Base-by-base conservation (phyloP, 108 stramenopile genomes). In the Cyclotella baltica region DNA sequence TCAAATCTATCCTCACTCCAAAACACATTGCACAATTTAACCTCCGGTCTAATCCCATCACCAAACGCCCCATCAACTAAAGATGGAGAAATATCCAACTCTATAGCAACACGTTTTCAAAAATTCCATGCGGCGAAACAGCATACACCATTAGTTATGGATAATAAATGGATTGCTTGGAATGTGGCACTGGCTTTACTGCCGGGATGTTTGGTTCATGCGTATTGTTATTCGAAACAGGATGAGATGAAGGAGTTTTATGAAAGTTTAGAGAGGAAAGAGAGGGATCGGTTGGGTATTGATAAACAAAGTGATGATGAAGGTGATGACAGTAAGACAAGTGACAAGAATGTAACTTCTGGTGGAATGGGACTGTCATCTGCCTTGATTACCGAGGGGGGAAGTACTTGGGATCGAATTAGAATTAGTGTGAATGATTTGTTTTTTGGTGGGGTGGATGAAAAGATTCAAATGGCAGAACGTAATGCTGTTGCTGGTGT, bases 171-270 rank as follows among this genome's bases (percentile, higher is more conserved):
- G 80, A 40, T 81, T 47, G 73, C 63, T 51, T 69, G 67, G 61
- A 81, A 81, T 70, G 48, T 81, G 50, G 58, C 37, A 0, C 23
- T 81, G 20, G 80, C 80, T 8, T 67, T 74, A 18, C 37, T 70
- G 31, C 80, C 80, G 22, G 80, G 80, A 20, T 29, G 50, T 6
- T 0, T 74, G 15, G 35, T 81, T 29, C 67, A 67, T 52, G 40
- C 74, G 52, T 69, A 64, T 34, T 70, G 65, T 40, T 25, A 40
- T 37, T 81, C 62, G 18, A 59, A 68, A 73, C 68, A 81, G 30
- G 80, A 81, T 37, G 80, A 81, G 55, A 75, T 70, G 73, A 74
- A 62, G 40, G 73, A 74, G 62, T 81, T 65, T 70, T 81, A 70
- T 70, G 31, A 20, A 9, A 35, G 47, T 30, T 11, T 64, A 27